Base-by-base conservation (phyloP, 2,329 filamentous ascomycete genomes). In the Beauveria asiatica region DNA sequence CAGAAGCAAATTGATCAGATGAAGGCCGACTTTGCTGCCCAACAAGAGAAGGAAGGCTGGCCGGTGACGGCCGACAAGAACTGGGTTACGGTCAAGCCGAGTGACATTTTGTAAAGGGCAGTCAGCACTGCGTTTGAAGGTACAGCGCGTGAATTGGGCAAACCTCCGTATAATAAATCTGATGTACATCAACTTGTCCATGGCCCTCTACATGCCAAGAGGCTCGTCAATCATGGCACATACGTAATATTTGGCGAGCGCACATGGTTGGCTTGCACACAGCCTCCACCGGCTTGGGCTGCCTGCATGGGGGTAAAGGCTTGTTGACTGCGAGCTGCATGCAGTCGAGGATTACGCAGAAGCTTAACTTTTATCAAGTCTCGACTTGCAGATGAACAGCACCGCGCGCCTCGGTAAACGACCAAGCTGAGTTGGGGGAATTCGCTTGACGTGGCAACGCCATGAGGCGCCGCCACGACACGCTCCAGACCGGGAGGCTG, bases 21-120 rank as follows among this genome's bases (percentile, higher is more conserved):
- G 74, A 74, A 73, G n/a, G 62, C 62, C 50, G 65, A 75, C 3
- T 70, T 67, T 55, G 66, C 71, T 3, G 66, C 65, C 23, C 69
- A 64, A 3, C 75, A 78, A 65, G 65, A 65, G 55, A 65, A 67
- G 59, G 69, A 74, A 49, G 71, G 72, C 1, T 61, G 73, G 9
- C 66, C 69, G 1, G 75, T 76, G 2, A 78, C 74, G 16, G 76
- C 74, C 2, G 67, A 78, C 60, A 76, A 76, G 70, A 77, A 77
- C 66, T 78, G 76, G 76, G 70, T 78, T 3, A 67, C 73, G 5
- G 76, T 78, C 3, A 71, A 65, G 63, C 75, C 75, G 0, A 64
- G 69, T 1, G 72, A 78, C 1, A 72, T 78, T n/a, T 67, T 70
- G 61, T 72, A 68, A 63, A 56, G n/a, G 16, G 52, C 27, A 25